A percentile compares a stretch with the other conserved stretches of the same genome.
These are phyloP conservation scores for Prosopis cineraria DNA, from an alignment of 306 rosid species.

Conservation along the genomic window DNA sequence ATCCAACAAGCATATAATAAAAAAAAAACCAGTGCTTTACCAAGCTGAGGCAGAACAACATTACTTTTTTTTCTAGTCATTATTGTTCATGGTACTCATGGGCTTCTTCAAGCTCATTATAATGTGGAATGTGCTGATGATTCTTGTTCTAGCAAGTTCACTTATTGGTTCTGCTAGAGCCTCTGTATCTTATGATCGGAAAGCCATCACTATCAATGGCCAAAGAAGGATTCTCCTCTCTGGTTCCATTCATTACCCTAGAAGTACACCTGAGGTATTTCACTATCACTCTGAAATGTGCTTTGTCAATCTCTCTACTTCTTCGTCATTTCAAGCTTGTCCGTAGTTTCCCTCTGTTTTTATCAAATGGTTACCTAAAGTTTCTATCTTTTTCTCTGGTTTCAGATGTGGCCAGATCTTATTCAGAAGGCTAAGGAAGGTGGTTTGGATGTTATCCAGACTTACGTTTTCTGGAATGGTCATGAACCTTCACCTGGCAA, in stretches of 20 bases:
- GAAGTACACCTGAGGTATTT: slow-evolving; percentile 94
- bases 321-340: slow-evolving; percentile 2
- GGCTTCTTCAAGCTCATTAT: slow-evolving; percentile 50
- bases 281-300: slow-evolving; percentile 44
- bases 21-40: slow-evolving; percentile 46
- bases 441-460: slow-evolving; percentile 95
- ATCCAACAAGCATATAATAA: slow-evolving; percentile 56
- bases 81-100: slow-evolving; percentile 37
- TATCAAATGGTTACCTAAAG: slow-evolving; percentile 40
- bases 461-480: slow-evolving; percentile 99
- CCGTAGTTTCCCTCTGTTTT: slow-evolving; percentile 22
- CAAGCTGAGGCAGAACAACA: slow-evolving; percentile 26
- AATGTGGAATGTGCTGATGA: slow-evolving; percentile 59
- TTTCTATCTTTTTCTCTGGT: slow-evolving; percentile 29
- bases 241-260: slow-evolving; percentile 99
- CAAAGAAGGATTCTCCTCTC: slow-evolving; percentile 92
- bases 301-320: slow-evolving; percentile 31
- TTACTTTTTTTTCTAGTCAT: background rate
- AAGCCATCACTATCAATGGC: slow-evolving; percentile 90
- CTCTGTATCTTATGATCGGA: slow-evolving; percentile 87
- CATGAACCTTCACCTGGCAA: slow-evolving; percentile 93
- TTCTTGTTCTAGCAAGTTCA: slow-evolving; percentile 39
- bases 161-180: slow-evolving; percentile 54
- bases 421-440: slow-evolving; percentile 97
- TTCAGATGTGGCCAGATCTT: slow-evolving; percentile 99